These are phyloP conservation scores for Aspergillus sp. DNA, from an alignment of 2,329 filamentous ascomycete species.

Conservation along the genomic window DNA sequence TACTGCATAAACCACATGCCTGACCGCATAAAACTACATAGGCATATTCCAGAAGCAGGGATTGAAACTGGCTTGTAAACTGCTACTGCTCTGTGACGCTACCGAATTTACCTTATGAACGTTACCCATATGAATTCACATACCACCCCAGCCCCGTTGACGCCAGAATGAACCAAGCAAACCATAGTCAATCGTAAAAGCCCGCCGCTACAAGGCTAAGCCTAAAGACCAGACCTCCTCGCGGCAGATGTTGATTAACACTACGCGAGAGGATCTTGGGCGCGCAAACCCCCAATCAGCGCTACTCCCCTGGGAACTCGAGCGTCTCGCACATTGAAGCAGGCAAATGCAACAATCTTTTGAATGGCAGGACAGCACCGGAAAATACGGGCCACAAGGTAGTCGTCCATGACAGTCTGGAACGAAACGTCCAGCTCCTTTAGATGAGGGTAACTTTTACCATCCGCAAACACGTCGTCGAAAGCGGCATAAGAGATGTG, in stretches of 20 bases:
- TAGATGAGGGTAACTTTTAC: constrained; percentile 69
- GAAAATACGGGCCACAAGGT: constrained; percentile 50
- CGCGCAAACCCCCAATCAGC: constrained; percentile 63
- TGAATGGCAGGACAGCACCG: constrained; percentile 51
- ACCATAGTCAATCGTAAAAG: not conserved
- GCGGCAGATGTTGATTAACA: not conserved
- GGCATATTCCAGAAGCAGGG: too few relatives aligned
- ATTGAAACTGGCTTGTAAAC: too few relatives aligned
- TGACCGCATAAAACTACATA: too few relatives aligned
- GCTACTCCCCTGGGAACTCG: constrained; percentile 62
- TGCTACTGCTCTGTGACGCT: too few relatives aligned
- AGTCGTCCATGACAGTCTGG: constrained; percentile 50
- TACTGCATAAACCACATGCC: too few relatives aligned
- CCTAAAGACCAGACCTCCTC: too few relatives aligned
- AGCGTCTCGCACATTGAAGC: constrained; percentile 63
- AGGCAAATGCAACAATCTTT: constrained; percentile 66
- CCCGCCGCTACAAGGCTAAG: not conserved
- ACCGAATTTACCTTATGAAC: too few relatives aligned
- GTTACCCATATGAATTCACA: too few relatives aligned
- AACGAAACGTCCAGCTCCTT: constrained; percentile 78
- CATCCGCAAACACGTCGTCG: constrained; percentile 70
- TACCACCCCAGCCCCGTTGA: too few relatives aligned
- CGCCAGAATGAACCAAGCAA: not conserved
- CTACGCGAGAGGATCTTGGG: constrained; percentile 51
- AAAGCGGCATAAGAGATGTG: constrained; percentile 77